Evolutionary conservation across 768 basidiomycete species (phyloP).

Genomic region (Tubosaeta sp.): DNA sequence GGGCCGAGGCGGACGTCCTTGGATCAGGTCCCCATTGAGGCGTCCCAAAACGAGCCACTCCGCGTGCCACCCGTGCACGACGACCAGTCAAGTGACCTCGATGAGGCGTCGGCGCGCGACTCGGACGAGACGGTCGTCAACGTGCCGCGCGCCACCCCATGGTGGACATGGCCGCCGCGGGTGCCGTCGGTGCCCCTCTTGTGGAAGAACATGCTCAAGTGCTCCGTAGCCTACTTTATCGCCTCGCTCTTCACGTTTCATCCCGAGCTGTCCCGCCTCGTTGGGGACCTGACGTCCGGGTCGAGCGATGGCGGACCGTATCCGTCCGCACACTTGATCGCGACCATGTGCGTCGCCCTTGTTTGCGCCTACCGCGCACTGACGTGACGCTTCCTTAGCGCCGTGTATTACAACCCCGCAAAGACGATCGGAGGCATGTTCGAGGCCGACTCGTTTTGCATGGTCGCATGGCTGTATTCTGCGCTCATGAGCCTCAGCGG

Average conservation of each 20-base stretch:
- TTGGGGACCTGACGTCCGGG: conserved; percentile 57
- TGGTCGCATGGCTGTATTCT: conserved; percentile 65
- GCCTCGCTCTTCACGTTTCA: conserved; percentile 92
- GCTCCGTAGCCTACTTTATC: conserved; percentile 84
- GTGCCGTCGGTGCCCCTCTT: conserved; percentile 44
- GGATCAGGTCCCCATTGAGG: conserved; percentile 3
- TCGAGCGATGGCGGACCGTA: conserved; percentile 50
- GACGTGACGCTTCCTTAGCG: conserved; percentile 35
- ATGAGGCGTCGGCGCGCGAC: background rate
- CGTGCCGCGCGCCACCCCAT: conserved; percentile 2
- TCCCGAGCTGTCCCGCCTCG: conserved; percentile 62
- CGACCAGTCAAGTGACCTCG: background rate
- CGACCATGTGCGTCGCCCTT: conserved; percentile 62
- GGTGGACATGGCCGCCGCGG: conserved; percentile 10
- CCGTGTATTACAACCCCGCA: conserved; percentile 90
- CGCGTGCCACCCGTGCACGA: background rate
- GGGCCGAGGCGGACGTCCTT: conserved; percentile 5
- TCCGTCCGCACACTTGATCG: conserved; percentile 86
- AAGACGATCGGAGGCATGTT: conserved; percentile 92
- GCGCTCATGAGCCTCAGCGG: conserved; percentile 69
- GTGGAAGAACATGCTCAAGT: conserved; percentile 81
- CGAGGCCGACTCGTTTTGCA: conserved; percentile 81
- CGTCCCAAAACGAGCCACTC: background rate
- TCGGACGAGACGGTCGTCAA: background rate
- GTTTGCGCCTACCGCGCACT: conserved; percentile 1